phyloP scores from a whole-genome alignment of 495 filamentous ascomycete genomes.

The Aspergillus steynii region DNA sequence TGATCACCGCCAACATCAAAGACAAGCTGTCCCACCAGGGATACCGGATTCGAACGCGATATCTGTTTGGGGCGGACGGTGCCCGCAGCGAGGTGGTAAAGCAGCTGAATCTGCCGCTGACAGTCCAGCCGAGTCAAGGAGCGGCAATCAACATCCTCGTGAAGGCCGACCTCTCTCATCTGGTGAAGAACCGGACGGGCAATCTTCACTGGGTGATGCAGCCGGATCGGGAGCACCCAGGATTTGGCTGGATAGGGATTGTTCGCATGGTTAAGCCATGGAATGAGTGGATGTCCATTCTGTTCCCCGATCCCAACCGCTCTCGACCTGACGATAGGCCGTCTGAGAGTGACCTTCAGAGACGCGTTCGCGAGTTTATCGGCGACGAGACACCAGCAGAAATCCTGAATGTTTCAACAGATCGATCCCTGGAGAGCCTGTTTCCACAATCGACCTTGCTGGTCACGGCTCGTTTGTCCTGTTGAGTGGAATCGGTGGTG shows the following conservation, averaged over 20 bases:
- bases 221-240: constrained; percentile 43
- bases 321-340: constrained; percentile 30
- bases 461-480: constrained; percentile 51
- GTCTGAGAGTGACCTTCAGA: constrained; percentile 41
- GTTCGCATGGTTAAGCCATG: constrained; percentile 56
- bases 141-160: constrained; percentile 55
- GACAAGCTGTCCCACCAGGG: constrained; percentile 39
- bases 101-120: constrained; percentile 43
- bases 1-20: constrained; percentile 31
- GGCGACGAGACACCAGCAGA: constrained; percentile 47
- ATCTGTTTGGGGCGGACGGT: constrained; percentile 60
- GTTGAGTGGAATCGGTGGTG: constrained; percentile 51
- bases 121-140: constrained; percentile 53
- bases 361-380: constrained; percentile 46
- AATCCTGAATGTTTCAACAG: constrained; percentile 40
- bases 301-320: constrained; percentile 41
- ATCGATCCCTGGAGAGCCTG: constrained; percentile 18
- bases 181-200: constrained; percentile 48
- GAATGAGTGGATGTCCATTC: constrained; percentile 58
- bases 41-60: constrained; percentile 50
- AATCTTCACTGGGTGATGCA: constrained; percentile 60
- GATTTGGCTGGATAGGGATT: constrained; percentile 42
- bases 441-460: constrained; percentile 55
- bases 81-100: constrained; percentile 52
- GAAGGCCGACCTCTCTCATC: constrained; percentile 52